Evolutionary conservation across 768 basidiomycete species (phyloP), one percentile per base, ranked within the genome.

Genomic region (Pleurotus citrinopileatus): DNA sequence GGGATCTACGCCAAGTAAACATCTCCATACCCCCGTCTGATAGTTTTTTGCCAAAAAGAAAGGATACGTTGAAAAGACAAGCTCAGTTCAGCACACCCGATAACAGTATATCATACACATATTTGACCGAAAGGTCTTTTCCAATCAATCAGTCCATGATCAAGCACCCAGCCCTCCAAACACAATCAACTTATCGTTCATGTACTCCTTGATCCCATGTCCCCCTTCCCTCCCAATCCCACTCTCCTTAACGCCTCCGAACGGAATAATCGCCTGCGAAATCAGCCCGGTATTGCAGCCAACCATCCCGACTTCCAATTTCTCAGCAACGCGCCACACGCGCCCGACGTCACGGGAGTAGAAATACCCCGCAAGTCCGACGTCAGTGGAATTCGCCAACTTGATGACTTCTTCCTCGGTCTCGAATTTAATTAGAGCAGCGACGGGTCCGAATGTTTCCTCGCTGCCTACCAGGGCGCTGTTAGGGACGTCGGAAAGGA

Each of bases 361-460:
- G 77, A 98, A 95, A 72, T 98, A 97, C 3, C 94, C 95, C 17
- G 96, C 94, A 20, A 99, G 76, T 0, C 97, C 97, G 23, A 89
- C 82, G 17, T 90, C 82, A 1, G 86, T 78, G 60, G 81, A 73
- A 69, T 99, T 98, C 27, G 96, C 96, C 48, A 93, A 70, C 60
- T 78, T 76, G 53, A 98, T 76, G 0, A 94, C 94, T 67, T 98
- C 89, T 40, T 94, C 94, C 71, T 99, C 97, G 0, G 93, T 94
- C 68, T 91, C 84, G 65, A 99, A 99, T 64, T 87, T 87, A 66
- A 81, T 86, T 20, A 99, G 73, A 5, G 90, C 88, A 0, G 94
- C 94, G 34, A 96, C 69, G 0, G 93, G 95, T 0, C 96, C 97
- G 63, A 99, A 99, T 0, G 97, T 98, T 76, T 99, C 97, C 67